Percentiles rank a stretch among this genome's conserved stretches.
phyloP scores from a whole-genome alignment of 306 rosid genomes.

The Myrica gale region DNA sequence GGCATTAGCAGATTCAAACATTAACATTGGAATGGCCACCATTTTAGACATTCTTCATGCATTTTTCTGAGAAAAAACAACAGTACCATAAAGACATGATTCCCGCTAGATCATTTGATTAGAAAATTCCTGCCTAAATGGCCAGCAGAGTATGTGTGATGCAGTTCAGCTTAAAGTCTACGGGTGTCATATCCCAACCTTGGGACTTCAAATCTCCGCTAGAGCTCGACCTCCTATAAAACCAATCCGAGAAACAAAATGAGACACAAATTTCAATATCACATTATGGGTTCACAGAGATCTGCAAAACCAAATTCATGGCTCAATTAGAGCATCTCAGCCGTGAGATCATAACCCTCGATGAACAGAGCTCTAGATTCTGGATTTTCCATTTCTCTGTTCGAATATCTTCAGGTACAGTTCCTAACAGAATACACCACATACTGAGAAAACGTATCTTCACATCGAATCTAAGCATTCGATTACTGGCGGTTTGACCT shows the following conservation, averaged over 20 bases:
- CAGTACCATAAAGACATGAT: neutral
- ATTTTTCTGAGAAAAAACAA: neutral
- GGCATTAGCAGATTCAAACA: neutral
- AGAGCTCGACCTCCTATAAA: neutral
- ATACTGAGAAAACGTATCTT: neutral
- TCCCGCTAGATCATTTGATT: neutral
- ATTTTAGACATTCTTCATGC: neutral
- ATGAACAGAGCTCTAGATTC: neutral
- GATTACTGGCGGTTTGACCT: slow-evolving; percentile 1
- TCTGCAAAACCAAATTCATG: slow-evolving; percentile 5
- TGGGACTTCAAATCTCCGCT: neutral
- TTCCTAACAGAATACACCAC: neutral
- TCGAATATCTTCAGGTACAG: neutral
- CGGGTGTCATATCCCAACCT: neutral
- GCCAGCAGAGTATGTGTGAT: neutral
- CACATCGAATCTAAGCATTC: slow-evolving; percentile 11
- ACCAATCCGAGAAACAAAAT: neutral
- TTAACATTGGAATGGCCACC: neutral
- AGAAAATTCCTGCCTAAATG: neutral
- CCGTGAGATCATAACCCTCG: neutral
- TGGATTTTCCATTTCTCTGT: neutral
- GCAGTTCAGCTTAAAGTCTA: neutral
- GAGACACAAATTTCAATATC: neutral
- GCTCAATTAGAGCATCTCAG: slow-evolving; percentile 6
- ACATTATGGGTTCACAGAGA: neutral